Conservation (phyloP, 1,284 basidiomycete species). For the Anthracocystis setariae region DNA sequence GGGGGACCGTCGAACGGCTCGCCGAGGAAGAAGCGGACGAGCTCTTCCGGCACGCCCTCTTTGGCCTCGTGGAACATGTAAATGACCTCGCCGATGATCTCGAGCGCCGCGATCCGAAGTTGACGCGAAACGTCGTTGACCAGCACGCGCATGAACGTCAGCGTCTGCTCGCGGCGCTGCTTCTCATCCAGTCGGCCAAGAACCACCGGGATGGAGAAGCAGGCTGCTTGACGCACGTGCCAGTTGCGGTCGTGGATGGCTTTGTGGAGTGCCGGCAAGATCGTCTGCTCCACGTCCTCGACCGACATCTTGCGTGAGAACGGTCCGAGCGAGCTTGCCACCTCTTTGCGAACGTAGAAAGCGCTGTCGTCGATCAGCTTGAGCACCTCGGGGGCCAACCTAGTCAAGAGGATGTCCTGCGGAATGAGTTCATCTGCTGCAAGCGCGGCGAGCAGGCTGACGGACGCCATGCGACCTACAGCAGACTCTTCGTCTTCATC, state of each 20-base stretch:
- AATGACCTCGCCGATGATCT: constrained; percentile 90
- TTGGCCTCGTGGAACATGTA: constrained; percentile 80
- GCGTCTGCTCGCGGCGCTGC: constrained; percentile 50
- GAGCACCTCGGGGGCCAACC: constrained; percentile 83
- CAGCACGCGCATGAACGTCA: constrained; percentile 69
- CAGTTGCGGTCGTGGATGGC: constrained; percentile 79
- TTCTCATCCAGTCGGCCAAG: constrained; percentile 36
- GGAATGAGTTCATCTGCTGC: constrained; percentile 69
- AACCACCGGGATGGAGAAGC: constrained; percentile 79
- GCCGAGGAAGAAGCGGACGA: constrained; percentile 81
- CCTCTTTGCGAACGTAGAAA: constrained; percentile 87
- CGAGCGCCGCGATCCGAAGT: constrained; percentile 84
- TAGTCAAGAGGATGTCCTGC: constrained; percentile 74
- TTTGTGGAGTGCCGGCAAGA: constrained; percentile 78
- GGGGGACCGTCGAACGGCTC: constrained; percentile 66
- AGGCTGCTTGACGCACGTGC: constrained; percentile 88
- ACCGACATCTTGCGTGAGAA: constrained; percentile 84
- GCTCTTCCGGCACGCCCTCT: constrained; percentile 75
- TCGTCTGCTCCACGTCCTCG: constrained; percentile 73
- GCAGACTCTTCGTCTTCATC: constrained; percentile 75
- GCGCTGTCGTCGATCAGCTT: constrained; percentile 80
- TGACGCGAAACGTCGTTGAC: constrained; percentile 76
- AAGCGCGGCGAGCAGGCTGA: constrained; percentile 90
- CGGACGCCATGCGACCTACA: constrained; percentile 86
- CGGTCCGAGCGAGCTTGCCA: constrained; percentile 86